Conservation (phyloP, 225 moss, liverwort and hornwort species). For the Sphagnum contortum region DNA sequence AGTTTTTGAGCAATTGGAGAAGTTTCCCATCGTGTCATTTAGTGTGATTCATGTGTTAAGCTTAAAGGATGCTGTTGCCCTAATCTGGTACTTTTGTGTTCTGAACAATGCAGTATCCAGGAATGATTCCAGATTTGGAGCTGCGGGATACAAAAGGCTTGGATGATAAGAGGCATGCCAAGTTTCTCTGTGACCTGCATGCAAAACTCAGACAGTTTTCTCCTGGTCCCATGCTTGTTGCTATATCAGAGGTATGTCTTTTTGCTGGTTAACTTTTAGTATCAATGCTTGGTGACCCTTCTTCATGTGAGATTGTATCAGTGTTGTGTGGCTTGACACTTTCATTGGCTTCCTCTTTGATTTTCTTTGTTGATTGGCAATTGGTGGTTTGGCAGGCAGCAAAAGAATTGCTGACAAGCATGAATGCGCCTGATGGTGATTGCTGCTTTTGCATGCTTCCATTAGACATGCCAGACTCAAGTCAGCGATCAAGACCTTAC, state of each 20-base stretch:
- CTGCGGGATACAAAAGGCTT: slow-evolving; percentile 38
- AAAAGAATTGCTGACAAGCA: slow-evolving; percentile 39
- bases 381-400: slow-evolving; percentile 27
- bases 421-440: slow-evolving; percentile 54
- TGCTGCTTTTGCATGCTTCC: slow-evolving; percentile 53
- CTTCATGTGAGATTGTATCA: background rate
- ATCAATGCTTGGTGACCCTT: background rate
- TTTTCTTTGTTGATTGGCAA: too few relatives aligned
- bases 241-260: slow-evolving; percentile 40
- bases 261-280: too few relatives aligned
- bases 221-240: slow-evolving; percentile 41
- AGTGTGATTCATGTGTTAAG: too few relatives aligned
- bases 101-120: slow-evolving; percentile 29
- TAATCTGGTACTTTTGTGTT: slow-evolving; percentile 2
- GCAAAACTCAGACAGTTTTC: slow-evolving; percentile 25
- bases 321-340: too few relatives aligned
- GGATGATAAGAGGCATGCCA: slow-evolving; percentile 36
- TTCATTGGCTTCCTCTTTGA: too few relatives aligned
- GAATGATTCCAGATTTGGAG: slow-evolving; percentile 26
- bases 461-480: slow-evolving; percentile 22
- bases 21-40: too few relatives aligned
- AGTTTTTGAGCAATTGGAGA: too few relatives aligned
- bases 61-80: background rate
- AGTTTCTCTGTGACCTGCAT: slow-evolving; percentile 22
- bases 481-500: slow-evolving; percentile 20